A percentile compares a stretch with the other conserved stretches of the same genome.
phyloP scores from a whole-genome alignment of 2,329 filamentous ascomycete species.

The Aspergillus clavatus region DNA sequence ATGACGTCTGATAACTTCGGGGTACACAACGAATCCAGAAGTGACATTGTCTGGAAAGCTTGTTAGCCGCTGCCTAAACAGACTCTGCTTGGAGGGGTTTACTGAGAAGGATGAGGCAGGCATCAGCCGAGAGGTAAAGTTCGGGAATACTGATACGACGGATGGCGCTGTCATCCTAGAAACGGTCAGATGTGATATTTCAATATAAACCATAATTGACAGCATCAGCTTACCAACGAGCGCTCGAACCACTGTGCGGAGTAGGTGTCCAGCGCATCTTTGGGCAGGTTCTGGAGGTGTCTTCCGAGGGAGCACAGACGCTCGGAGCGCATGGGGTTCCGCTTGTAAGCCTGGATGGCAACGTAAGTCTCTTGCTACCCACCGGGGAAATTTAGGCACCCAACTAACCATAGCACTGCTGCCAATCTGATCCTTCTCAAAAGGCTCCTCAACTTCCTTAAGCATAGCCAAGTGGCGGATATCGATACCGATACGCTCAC shows the following conservation, averaged over 20 bases:
- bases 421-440: constrained; percentile 74
- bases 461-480: constrained; percentile 68
- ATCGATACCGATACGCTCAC: constrained; percentile 67
- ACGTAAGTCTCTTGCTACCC: constrained; percentile 10
- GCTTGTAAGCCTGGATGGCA: constrained; percentile 60
- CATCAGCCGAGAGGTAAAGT: constrained; percentile 63
- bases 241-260: constrained; percentile 72
- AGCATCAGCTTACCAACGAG: constrained; percentile 47
- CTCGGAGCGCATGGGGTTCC: constrained; percentile 54
- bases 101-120: constrained; percentile 43
- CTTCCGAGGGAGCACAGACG: constrained; percentile 57
- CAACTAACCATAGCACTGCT: constrained; percentile 52
- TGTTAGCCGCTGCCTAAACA: background rate
- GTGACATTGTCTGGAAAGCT: constrained; percentile 59
- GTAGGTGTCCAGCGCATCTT: constrained; percentile 61
- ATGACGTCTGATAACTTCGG: constrained; percentile 62
- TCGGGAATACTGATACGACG: constrained; percentile 57
- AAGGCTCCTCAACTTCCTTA: constrained; percentile 84
- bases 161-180: constrained; percentile 65
- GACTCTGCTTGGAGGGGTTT: constrained; percentile 8
- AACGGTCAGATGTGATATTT: constrained; percentile 6
- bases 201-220: background rate
- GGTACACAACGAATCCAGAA: constrained; percentile 72
- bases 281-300: constrained; percentile 50
- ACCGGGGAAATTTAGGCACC: background rate